Evolutionary conservation across 306 rosid genomes (phyloP), one percentile per base, ranked within the genome.

Genomic region (Ammopiptanthus mongolicus): DNA sequence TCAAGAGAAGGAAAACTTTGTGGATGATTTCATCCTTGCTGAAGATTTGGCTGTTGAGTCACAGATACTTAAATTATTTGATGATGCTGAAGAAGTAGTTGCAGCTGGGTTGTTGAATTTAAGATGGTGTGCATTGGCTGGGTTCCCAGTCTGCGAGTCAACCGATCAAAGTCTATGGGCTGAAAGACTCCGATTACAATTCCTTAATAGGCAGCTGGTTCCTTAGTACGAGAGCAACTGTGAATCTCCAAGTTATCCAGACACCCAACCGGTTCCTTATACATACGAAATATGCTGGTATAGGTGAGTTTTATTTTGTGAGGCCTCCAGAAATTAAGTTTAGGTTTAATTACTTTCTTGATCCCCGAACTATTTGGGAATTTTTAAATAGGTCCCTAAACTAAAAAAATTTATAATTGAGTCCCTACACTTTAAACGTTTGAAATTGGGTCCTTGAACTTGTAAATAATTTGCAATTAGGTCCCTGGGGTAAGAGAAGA

Each of bases 111-210:
- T 94, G 58, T 80, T 94, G 81, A 88, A 80, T 86, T 82, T 91
- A 80, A 84, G 97, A 80, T 87, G 92, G 98, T 85, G 90, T 68
- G 90, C 86, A 15, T 33, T 86, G 22, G 71, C 76, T 37, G 97
- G 96, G 62, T 87, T 81, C 84, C 86, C 93, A 47, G 22, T 89
- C 41, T 76, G 84, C 17, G 75, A 76, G 76, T 87, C 88, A 36
- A 84, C 90, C 51, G 84, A 82, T 80, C 82, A 83, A 69, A 89
- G 98, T 65, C 75, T 44, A 1, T 94, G 98, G 94, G 85, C 88
- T 5, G 86, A 39, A 76, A 83, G 94, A 87, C 92, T 89, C 28
- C 9, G 81, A 60, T 59, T 33, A 17, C 78, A 25, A 64, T 61
- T 66, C 68, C 15, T 6, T 28, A 67, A 69, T 25, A 57, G 72